Evolutionary conservation across 352 stramenopile species (phyloP).

Genomic region (Elongisporangium prolatum): DNA sequence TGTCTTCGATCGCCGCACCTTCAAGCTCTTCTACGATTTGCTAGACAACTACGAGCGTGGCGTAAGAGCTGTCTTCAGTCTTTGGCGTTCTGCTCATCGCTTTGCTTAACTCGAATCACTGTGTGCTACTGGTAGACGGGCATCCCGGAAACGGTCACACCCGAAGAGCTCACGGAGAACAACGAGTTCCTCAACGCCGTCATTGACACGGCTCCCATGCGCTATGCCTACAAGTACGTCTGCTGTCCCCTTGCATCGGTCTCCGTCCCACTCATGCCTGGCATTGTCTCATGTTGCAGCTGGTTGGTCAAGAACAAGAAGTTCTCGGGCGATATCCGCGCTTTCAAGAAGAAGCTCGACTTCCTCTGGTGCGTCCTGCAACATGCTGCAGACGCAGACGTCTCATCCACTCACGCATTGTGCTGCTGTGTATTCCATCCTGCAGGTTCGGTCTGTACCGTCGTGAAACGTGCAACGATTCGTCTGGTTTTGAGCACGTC

Average conservation of each 20-base stretch:
- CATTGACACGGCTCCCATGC: slow-evolving; percentile 91
- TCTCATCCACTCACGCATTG: neutral
- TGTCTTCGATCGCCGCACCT: slow-evolving; percentile 89
- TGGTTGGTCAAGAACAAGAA: slow-evolving; percentile 86
- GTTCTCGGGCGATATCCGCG: slow-evolving; percentile 58
- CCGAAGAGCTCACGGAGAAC: slow-evolving; percentile 88
- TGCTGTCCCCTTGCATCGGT: neutral
- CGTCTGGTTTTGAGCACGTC: slow-evolving; percentile 95
- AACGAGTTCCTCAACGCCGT: slow-evolving; percentile 90
- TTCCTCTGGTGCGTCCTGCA: slow-evolving; percentile 72
- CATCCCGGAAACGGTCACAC: slow-evolving; percentile 81
- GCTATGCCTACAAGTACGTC: slow-evolving; percentile 89
- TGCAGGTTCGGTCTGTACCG: slow-evolving; percentile 90
- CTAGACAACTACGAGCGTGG: slow-evolving; percentile 88
- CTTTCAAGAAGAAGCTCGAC: slow-evolving; percentile 91
- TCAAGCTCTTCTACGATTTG: slow-evolving; percentile 85
- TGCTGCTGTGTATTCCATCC: neutral
- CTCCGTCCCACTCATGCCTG: no score
- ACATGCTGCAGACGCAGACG: neutral
- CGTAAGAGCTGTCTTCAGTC: slow-evolving; percentile 18
- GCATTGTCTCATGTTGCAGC: slow-evolving; percentile 18
- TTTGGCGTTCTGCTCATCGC: neutral
- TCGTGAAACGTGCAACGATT: slow-evolving; percentile 83
- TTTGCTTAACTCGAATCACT: no score
- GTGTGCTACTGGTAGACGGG: slow-evolving; percentile 46